phyloP scores from a whole-genome alignment of 148 eudicot genomes.

The Arbutus unedo region DNA sequence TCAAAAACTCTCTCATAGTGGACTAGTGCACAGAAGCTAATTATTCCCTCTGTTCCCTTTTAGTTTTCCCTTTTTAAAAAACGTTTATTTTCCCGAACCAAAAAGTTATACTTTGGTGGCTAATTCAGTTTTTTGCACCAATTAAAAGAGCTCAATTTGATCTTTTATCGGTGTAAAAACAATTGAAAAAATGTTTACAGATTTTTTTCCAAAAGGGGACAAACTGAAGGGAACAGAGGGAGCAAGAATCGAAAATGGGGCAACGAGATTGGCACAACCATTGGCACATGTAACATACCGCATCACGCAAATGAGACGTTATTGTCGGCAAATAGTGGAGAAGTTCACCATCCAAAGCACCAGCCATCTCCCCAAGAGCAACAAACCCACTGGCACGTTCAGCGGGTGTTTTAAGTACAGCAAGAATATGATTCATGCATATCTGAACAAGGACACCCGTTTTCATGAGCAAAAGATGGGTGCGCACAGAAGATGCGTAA shows the following conservation, averaged over 20 bases:
- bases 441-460: constrained; percentile 41
- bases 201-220: too few relatives aligned
- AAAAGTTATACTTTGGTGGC: too few relatives aligned
- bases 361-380: constrained; percentile 99
- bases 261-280: not conserved
- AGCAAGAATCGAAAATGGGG: not conserved
- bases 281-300: constrained; percentile 47
- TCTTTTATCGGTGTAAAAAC: too few relatives aligned
- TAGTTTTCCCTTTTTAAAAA: too few relatives aligned
- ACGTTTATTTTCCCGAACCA: too few relatives aligned
- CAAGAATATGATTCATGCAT: constrained; percentile 97
- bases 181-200: too few relatives aligned
- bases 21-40: not conserved
- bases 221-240: too few relatives aligned
- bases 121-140: too few relatives aligned
- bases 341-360: constrained; percentile 96
- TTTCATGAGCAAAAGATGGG: not conserved
- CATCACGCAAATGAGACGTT: constrained; percentile 88
- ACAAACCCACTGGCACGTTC: constrained; percentile 94
- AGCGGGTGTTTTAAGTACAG: constrained; percentile 86
- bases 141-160: too few relatives aligned
- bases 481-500: not conserved
- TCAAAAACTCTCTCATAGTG: not conserved
- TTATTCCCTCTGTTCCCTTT: too few relatives aligned
- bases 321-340: constrained; percentile 94